Percentiles rank a stretch among this genome's conserved stretches.
phyloP scores from a whole-genome alignment of 345 rosid species.

The Dovyalis caffra region DNA sequence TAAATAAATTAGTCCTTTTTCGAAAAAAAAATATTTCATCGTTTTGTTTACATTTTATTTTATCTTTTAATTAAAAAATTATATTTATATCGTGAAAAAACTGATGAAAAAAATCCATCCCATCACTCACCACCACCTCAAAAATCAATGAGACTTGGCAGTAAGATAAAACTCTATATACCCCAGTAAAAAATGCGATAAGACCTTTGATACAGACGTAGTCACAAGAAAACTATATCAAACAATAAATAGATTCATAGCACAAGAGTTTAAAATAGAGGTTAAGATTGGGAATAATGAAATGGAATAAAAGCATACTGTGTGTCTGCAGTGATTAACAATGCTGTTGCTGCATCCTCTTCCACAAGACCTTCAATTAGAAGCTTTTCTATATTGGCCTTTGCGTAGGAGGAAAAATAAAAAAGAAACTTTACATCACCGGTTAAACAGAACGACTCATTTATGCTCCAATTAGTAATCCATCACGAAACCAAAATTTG shows the following conservation, averaged over 20 bases:
- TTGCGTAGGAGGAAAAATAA: constrained; percentile 51
- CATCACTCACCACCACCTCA: constrained; percentile 33
- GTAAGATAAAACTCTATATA: constrained; percentile 28
- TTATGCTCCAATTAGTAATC: background rate
- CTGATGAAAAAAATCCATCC: no score
- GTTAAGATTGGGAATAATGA: background rate
- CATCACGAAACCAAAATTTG: background rate
- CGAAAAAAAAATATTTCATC: no score
- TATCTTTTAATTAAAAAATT: no score
- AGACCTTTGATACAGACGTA: background rate
- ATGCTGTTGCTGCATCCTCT: constrained; percentile 46
- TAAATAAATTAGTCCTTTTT: no score
- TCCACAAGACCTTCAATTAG: constrained; percentile 30
- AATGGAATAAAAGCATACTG: constrained; percentile 45
- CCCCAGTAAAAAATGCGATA: background rate
- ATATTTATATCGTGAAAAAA: no score
- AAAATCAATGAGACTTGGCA: constrained; percentile 25
- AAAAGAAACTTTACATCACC: no score
- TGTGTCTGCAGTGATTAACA: constrained; percentile 85
- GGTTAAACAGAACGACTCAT: background rate
- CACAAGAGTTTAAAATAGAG: background rate
- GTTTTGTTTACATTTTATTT: no score
- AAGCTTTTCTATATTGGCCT: constrained; percentile 60
- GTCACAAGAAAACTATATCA: constrained; percentile 1
- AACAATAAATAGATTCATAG: background rate